Evolutionary conservation across 306 rosid species (phyloP).

Genomic region (Castanea sativa): DNA sequence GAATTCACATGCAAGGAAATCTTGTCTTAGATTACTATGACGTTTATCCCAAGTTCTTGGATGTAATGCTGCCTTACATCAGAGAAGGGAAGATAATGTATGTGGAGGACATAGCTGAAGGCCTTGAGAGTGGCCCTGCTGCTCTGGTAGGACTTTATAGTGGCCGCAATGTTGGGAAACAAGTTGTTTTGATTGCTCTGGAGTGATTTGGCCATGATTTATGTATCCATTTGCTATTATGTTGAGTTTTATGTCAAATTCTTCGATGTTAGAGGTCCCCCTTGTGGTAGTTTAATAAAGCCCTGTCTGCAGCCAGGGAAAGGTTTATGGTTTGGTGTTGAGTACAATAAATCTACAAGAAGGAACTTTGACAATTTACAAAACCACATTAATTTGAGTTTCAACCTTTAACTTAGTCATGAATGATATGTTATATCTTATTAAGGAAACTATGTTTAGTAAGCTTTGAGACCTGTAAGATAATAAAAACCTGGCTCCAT

Average conservation of each 20-base stretch:
- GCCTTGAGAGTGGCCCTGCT: not conserved
- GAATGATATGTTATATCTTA: too few relatives aligned
- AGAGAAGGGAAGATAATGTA: not conserved
- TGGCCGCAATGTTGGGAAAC: not conserved
- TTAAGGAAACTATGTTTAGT: too few relatives aligned
- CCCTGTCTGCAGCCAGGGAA: too few relatives aligned
- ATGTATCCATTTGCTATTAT: not conserved
- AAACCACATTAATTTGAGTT: too few relatives aligned
- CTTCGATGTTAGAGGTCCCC: not conserved
- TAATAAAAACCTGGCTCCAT: too few relatives aligned
- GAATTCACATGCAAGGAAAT: not conserved
- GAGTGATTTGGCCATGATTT: not conserved
- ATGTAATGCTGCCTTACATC: not conserved
- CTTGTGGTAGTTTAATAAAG: too few relatives aligned
- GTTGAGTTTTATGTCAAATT: not conserved
- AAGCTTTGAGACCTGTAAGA: too few relatives aligned
- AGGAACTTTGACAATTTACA: too few relatives aligned
- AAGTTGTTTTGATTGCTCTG: not conserved
- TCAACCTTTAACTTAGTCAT: too few relatives aligned
- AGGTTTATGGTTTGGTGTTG: too few relatives aligned
- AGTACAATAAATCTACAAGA: too few relatives aligned
- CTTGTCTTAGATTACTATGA: not conserved
- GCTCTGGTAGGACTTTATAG: not conserved
- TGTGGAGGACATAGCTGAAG: slow-evolving; percentile 1
- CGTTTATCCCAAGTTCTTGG: not conserved